A percentile compares a stretch with the other conserved stretches of the same genome.
Conservation (phyloP, 176 grass and related monocot species). For the Puccinellia tenuiflora region DNA sequence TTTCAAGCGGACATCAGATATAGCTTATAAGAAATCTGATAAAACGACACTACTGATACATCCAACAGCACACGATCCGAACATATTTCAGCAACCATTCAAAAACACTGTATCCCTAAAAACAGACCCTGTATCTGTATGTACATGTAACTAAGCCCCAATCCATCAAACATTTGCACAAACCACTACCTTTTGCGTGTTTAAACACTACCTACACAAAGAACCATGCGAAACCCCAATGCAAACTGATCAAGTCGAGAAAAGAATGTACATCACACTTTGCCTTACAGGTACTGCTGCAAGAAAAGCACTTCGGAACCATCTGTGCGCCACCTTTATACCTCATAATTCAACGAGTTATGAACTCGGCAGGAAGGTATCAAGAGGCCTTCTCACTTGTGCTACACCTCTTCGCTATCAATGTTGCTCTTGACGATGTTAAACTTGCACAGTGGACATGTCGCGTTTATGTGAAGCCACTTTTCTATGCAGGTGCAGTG, state of each 20-base stretch:
- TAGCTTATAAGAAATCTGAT: neutral
- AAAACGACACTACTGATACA: neutral
- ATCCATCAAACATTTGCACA: conserved; percentile 15
- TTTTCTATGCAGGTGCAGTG: conserved; percentile 87
- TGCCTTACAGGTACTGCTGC: neutral
- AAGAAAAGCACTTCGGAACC: neutral
- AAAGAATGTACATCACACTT: conserved; percentile 24
- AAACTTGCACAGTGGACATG: conserved; percentile 81
- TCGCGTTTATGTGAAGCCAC: conserved; percentile 89
- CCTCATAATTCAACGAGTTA: neutral
- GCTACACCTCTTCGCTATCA: conserved; percentile 54
- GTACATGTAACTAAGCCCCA: neutral
- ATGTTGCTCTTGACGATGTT: conserved; percentile 66
- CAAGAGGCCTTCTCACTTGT: neutral
- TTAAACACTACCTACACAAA: neutral
- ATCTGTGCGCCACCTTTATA: conserved; percentile 1
- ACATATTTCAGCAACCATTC: neutral
- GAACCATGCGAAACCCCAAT: neutral
- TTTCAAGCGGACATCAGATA: neutral
- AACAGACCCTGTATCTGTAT: neutral
- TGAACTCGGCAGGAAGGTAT: neutral
- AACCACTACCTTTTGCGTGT: neutral
- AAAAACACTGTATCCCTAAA: neutral
- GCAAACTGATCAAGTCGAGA: neutral
- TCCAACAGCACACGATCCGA: neutral